Percentiles rank a stretch among this genome's conserved stretches.
Conservation (phyloP, 768 basidiomycete genomes). For the Leccinum uliginosum region DNA sequence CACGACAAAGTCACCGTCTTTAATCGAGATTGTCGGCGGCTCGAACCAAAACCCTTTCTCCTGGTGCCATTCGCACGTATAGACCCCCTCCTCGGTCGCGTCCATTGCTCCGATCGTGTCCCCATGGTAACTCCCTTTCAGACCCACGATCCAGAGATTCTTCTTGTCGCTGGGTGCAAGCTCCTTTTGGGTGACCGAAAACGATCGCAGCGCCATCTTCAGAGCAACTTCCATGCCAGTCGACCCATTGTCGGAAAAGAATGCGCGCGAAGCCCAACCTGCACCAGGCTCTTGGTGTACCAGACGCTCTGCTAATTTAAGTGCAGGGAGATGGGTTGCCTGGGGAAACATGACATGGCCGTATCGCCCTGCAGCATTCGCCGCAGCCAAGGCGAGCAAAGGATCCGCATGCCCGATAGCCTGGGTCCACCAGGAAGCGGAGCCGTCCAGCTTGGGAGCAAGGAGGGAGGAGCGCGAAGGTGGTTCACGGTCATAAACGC, state of each 20-base stretch:
- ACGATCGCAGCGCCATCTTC: constrained; percentile 90
- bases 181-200: constrained; percentile 35
- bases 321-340: constrained; percentile 80
- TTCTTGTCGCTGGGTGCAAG: constrained; percentile 39
- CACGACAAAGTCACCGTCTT: constrained; percentile 52
- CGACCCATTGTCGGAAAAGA: constrained; percentile 93
- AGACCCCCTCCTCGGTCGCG: constrained; percentile 87
- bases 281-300: constrained; percentile 72
- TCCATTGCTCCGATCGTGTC: constrained; percentile 99
- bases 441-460: constrained; percentile 76
- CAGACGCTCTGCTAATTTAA: constrained; percentile 77
- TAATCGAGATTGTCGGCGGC: constrained; percentile 72
- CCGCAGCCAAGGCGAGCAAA: constrained; percentile 78
- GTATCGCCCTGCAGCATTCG: constrained; percentile 86
- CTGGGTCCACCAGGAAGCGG: constrained; percentile 99
- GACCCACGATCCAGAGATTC: constrained; percentile 71
- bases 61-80: constrained; percentile 93
- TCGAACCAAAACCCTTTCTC: constrained; percentile 94
- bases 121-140: constrained; percentile 94
- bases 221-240: constrained; percentile 97
- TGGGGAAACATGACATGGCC: constrained; percentile 97
- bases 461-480: constrained; percentile 38
- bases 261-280: constrained; percentile 88
- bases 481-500: constrained; percentile 46
- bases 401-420: constrained; percentile 80